phyloP scores from a whole-genome alignment of 495 filamentous ascomycete species.

The Trichoderma erinaceum region DNA sequence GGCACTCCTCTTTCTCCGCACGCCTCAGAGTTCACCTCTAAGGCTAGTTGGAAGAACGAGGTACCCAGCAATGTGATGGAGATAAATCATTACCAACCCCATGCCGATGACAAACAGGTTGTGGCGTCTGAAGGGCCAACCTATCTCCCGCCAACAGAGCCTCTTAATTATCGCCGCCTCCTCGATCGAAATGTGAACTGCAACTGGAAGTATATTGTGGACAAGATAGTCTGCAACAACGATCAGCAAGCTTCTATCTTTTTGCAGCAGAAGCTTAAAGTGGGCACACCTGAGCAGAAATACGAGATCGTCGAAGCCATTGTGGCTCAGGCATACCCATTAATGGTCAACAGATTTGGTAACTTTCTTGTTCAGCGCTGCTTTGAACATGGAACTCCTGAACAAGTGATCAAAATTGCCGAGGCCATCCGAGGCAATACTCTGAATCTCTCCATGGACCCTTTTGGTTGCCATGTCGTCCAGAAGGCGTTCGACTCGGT shows the following conservation, averaged over 20 bases:
- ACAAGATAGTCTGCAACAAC: conserved; percentile 98
- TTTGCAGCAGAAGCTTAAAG: conserved; percentile 96
- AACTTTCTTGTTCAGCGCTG: conserved; percentile 98
- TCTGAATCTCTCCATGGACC: conserved; percentile 91
- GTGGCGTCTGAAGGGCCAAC: conserved; percentile 57
- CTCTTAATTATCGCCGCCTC: conserved; percentile 93
- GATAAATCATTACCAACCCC: conserved; percentile 16
- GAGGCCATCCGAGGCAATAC: conserved; percentile 93
- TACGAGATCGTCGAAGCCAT: conserved; percentile 96
- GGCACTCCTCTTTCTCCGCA: conserved; percentile 80
- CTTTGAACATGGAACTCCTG: conserved; percentile 94
- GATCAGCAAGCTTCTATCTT: conserved; percentile 99
- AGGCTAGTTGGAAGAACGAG: conserved; percentile 46
- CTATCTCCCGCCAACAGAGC: conserved; percentile 81
- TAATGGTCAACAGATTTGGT: conserved; percentile 98
- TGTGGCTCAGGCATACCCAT: conserved; percentile 85
- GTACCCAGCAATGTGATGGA: conserved; percentile 29
- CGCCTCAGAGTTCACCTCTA: conserved; percentile 70
- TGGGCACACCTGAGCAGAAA: conserved; percentile 91
- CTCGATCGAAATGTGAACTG: conserved; percentile 94
- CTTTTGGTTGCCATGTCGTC: conserved; percentile 96
- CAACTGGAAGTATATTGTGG: conserved; percentile 99
- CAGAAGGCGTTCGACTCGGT: conserved; percentile 98
- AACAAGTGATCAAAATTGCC: conserved; percentile 92
- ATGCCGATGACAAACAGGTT: conserved; percentile 26